A percentile compares a stretch with the other conserved stretches of the same genome.
phyloP scores from a whole-genome alignment of 2,329 filamentous ascomycete genomes.

The Arthrobotrys megalospora region DNA sequence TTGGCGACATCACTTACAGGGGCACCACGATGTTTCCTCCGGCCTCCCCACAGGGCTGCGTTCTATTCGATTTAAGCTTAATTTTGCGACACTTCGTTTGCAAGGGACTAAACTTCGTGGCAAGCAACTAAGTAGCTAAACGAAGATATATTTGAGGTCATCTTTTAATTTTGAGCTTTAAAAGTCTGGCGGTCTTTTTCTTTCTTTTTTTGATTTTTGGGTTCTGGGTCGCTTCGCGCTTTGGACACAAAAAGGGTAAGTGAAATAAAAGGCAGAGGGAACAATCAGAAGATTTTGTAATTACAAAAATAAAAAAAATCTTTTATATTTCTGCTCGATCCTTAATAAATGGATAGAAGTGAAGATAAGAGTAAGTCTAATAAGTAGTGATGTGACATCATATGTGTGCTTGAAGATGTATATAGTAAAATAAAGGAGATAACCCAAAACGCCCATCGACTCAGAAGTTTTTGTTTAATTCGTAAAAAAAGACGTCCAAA shows the following conservation, averaged over 20 bases:
- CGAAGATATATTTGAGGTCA: not conserved
- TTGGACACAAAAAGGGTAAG: not conserved
- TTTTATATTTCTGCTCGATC: conserved; percentile 9
- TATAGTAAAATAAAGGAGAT: not conserved
- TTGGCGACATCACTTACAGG: not conserved
- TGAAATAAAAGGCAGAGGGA: not conserved
- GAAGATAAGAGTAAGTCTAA: conserved; percentile 6
- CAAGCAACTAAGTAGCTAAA: not conserved
- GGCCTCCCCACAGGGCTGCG: not conserved
- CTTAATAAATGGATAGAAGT: not conserved
- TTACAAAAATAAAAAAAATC: conserved; percentile 21
- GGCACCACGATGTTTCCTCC: not conserved
- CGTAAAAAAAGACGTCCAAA: conserved; percentile 29
- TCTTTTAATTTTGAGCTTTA: not conserved
- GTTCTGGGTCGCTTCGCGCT: not conserved
- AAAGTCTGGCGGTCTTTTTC: not conserved
- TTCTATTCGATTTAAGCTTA: conserved; percentile 36
- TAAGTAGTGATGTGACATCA: conserved; percentile 17
- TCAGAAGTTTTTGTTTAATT: conserved; percentile 3
- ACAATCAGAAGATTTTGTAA: conserved; percentile 2
- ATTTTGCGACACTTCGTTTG: not conserved
- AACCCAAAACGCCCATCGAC: conserved; percentile 29
- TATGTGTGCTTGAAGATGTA: conserved; percentile 5
- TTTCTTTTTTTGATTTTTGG: not conserved
- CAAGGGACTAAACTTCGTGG: too few species aligned